Base-by-base conservation (phyloP, 23 red algal species). In the Gracilaria domingensis region DNA sequence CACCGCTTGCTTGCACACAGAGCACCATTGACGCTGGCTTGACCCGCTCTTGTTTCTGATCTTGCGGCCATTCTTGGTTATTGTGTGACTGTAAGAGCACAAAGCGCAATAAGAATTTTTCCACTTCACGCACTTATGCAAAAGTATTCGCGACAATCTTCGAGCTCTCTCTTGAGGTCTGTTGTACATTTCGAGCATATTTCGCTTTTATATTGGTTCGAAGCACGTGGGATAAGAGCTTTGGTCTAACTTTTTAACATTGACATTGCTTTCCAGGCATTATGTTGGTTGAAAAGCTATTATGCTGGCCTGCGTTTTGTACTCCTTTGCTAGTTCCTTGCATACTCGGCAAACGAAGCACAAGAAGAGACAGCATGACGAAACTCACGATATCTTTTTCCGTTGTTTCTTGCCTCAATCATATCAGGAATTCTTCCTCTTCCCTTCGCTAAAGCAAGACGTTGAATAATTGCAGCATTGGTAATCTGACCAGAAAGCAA, bases 1-100 rank as follows among this genome's bases (percentile, higher is more conserved):
- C 8, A 83, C 57, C 23, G 55, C 80, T 42, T 83, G 55, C 25
- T 17, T 70, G 29, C 80, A 64, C 12, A 64, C 16, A 0, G 23
- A 32, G 23, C 80, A 83, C 54, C 80, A 83, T 0, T 65, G 56
- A 11, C 8, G 24, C 35, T 83, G 53, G 8, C 80, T n/a, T 18
- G 20, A 35, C 6, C 80, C 54, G 17, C 80, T 54, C 0, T 37
- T 0, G 12, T 83, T 83, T 32, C 55, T 20, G 7, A 37, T 65
- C 12, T 16, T 58, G 21, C 35, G 64, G 28, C 80, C 50, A 64
- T 48, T 83, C 7, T 35, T 35, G 14, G 12, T 35, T 4, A 83
- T 34, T 64, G 1, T 83, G 33, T 83, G 56, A 37, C 55, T 83
- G 56, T 83, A 83, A 4, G 80, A 83, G 33, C 80, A 83, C 0